These are phyloP conservation scores for Chaetomidium leptoderma DNA, from an alignment of 495 filamentous ascomycete species.

Conservation along the genomic window DNA sequence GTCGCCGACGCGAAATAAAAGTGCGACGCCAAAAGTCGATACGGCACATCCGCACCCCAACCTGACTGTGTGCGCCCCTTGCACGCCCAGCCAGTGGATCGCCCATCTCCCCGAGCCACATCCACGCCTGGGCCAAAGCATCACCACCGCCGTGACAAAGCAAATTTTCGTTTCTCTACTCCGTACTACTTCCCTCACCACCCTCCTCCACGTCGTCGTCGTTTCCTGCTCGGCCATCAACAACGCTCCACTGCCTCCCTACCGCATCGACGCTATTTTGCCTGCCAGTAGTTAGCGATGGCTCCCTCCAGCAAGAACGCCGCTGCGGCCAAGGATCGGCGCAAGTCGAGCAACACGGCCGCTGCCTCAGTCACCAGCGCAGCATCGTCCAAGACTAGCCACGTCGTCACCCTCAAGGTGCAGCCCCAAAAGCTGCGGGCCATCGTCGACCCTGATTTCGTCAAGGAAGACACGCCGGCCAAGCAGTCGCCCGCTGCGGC, in stretches of 20 bases:
- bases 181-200: not conserved
- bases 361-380: conserved; percentile 16
- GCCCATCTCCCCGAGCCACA: conserved; percentile 26
- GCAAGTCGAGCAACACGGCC: conserved; percentile 34
- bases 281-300: conserved; percentile 24
- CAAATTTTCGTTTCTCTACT: conserved; percentile 21
- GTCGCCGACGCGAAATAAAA: conserved; percentile 35
- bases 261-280: conserved; percentile 17
- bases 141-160: conserved; percentile 22
- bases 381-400: conserved; percentile 25
- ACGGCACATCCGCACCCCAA: conserved; percentile 24
- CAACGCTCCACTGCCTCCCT: conserved; percentile 15
- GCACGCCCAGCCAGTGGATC: conserved; percentile 28
- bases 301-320: conserved; percentile 39
- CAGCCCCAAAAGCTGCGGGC: conserved; percentile 38
- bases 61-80: conserved; percentile 27
- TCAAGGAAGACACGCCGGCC: conserved; percentile 41
- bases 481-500: conserved; percentile 35
- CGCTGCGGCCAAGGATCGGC: conserved; percentile 43
- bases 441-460: conserved; percentile 41
- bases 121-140: conserved; percentile 23
- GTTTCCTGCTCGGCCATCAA: conserved; percentile 4
- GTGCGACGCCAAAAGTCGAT: conserved; percentile 34
- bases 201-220: conserved; percentile 5
- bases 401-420: conserved; percentile 39